phyloP scores from a whole-genome alignment of 163 green algal genomes.

The Coccomyxa subellipsoidea region DNA sequence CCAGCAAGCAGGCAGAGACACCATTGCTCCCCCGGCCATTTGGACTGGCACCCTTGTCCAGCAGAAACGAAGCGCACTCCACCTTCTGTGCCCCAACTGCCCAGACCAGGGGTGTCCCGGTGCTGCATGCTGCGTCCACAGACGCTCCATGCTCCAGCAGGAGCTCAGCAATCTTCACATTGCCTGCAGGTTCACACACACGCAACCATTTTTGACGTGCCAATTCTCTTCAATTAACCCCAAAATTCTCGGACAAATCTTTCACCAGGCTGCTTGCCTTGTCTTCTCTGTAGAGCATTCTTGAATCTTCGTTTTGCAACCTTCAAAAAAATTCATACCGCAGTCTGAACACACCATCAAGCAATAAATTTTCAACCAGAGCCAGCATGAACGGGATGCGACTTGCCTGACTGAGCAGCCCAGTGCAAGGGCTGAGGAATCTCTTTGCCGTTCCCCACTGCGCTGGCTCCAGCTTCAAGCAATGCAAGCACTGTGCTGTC shows the following conservation, averaged over 20 bases:
- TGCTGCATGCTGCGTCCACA: conserved; percentile 17
- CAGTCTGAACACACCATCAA: too few species aligned
- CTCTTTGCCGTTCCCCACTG: neutral
- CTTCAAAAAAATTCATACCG: too few species aligned
- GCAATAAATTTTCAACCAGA: neutral
- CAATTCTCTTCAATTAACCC: too few species aligned
- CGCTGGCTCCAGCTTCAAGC: conserved; percentile 22
- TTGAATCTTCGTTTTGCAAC: too few species aligned
- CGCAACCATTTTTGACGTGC: too few species aligned
- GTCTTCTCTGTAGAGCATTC: too few species aligned
- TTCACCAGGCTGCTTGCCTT: too few species aligned
- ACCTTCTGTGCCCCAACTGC: conserved; percentile 26
- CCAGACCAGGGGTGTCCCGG: conserved; percentile 38
- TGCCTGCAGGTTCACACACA: too few species aligned
- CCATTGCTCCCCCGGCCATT: conserved; percentile 20
- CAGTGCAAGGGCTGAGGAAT: conserved; percentile 11
- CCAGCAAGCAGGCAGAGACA: conserved; percentile 41
- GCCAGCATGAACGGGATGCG: neutral
- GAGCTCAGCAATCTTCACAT: conserved; percentile 9
- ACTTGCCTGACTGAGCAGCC: conserved; percentile 22
- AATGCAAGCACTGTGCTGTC: conserved; percentile 12
- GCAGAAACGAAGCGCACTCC: conserved; percentile 20
- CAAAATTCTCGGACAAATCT: too few species aligned
- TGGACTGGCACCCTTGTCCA: conserved; percentile 33
- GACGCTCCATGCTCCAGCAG: conserved; percentile 30